Evolutionary conservation across 2,329 filamentous ascomycete species (phyloP).

Genomic region (Epichloe hybrida): DNA sequence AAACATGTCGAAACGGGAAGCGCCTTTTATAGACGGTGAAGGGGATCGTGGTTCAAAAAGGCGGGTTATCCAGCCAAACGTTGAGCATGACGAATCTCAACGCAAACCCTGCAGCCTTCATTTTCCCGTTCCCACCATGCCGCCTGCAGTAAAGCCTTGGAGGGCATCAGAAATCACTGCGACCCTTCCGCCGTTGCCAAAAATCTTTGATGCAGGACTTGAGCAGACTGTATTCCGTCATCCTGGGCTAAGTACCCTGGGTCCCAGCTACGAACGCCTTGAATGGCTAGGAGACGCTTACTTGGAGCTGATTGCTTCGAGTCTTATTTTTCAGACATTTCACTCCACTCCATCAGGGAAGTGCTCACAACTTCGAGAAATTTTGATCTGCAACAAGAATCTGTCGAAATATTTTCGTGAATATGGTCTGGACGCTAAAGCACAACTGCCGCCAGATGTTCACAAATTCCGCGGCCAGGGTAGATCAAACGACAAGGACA

Average conservation of each 20-base stretch:
- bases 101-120: not conserved
- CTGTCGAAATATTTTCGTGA: slow-evolving; percentile 53
- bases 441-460: slow-evolving; percentile 39
- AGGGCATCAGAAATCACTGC: slow-evolving; percentile 33
- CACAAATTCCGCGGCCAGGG: slow-evolving; percentile 14
- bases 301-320: slow-evolving; percentile 61
- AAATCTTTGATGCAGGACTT: slow-evolving; percentile 44
- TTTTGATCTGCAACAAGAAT: slow-evolving; percentile 68
- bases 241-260: slow-evolving; percentile 26
- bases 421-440: slow-evolving; percentile 57
- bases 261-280: slow-evolving; percentile 57
- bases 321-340: slow-evolving; percentile 64
- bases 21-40: not conserved
- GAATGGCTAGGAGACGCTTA: slow-evolving; percentile 87
- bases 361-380: slow-evolving; percentile 63
- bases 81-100: not conserved
- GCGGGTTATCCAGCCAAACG: not conserved
- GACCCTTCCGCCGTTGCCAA: slow-evolving; percentile 44
- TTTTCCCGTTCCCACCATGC: slow-evolving; percentile 5
- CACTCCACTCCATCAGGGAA: slow-evolving; percentile 50
- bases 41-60: slow-evolving; percentile 6
- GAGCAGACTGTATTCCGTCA: slow-evolving; percentile 56
- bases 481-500: slow-evolving; percentile 33
- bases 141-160: slow-evolving; percentile 30
- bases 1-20: slow-evolving; percentile 3